phyloP scores from a whole-genome alignment of 2,329 filamentous ascomycete genomes.

The Incumbomyces lentus region DNA sequence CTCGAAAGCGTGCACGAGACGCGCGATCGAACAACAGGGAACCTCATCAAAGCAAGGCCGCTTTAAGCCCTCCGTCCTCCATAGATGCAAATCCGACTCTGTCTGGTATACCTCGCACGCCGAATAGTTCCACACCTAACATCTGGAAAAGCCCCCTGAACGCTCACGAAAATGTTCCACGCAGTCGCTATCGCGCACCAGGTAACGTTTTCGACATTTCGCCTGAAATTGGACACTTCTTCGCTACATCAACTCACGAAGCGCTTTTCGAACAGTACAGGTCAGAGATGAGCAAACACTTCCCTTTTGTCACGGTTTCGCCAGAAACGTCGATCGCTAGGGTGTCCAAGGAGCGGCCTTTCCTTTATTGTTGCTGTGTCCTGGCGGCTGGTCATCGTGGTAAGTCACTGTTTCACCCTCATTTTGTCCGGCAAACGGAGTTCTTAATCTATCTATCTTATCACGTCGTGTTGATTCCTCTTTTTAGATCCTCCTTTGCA shows the following conservation, averaged over 20 bases:
- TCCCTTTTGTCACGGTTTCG: constrained; percentile 24
- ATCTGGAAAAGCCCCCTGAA: not conserved
- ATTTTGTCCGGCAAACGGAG: too few species aligned
- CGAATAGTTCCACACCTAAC: not conserved
- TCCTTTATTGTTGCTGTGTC: constrained; percentile 29
- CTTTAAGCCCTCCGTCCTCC: constrained; percentile 7
- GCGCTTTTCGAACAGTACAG: constrained; percentile 13
- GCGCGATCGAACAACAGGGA: constrained; percentile 2
- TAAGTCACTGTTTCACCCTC: too few species aligned
- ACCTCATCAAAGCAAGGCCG: constrained; percentile 9
- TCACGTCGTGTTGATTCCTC: too few species aligned
- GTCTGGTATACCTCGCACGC: not conserved
- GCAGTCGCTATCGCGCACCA: not conserved
- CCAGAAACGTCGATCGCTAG: constrained; percentile 12
- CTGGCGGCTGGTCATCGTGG: constrained; percentile 19
- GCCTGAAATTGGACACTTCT: not conserved
- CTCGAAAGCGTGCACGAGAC: constrained; percentile 4
- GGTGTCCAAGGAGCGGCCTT: constrained; percentile 22
- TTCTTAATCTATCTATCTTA: too few species aligned
- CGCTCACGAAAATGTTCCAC: not conserved
- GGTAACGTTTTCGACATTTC: not conserved
- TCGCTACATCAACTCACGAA: constrained; percentile 6
- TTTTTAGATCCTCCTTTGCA: constrained; percentile 18
- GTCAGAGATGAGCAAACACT: constrained; percentile 19
- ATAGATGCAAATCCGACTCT: not conserved